A percentile compares a stretch with the other conserved stretches of the same genome.
Evolutionary conservation across 2,329 filamentous ascomycete species (phyloP).

Genomic region (Ceratocystis diversiconidia): DNA sequence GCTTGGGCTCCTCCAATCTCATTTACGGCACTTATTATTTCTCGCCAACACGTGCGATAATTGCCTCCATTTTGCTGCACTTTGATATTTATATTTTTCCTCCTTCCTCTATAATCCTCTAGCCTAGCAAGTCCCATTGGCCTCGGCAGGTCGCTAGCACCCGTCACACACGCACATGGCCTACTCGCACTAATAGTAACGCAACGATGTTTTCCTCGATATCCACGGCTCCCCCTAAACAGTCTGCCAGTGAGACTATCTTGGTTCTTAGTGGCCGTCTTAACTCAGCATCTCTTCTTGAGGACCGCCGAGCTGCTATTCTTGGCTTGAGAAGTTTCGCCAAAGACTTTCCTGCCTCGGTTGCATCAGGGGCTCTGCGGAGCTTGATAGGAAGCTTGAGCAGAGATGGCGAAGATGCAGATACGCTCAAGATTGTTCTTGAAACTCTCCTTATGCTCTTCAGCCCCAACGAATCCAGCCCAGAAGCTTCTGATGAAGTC

Average conservation of each 20-base stretch:
- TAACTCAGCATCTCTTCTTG: conserved; percentile 76
- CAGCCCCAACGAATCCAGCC: conserved; percentile 53
- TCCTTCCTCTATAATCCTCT: neutral
- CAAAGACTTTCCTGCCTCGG: conserved; percentile 89
- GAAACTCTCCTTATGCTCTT: conserved; percentile 95
- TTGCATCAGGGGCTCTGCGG: conserved; percentile 81
- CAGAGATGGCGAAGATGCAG: conserved; percentile 85
- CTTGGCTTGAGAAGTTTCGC: conserved; percentile 88
- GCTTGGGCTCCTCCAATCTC: conserved; percentile 21
- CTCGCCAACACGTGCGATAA: neutral
- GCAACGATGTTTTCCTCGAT: conserved; percentile 34
- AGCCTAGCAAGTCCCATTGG: neutral
- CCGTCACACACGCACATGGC: neutral
- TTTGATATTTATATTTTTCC: neutral
- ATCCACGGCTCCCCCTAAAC: conserved; percentile 69
- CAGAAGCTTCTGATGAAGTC: conserved; percentile 92
- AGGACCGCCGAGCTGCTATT: conserved; percentile 87
- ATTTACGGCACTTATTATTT: neutral
- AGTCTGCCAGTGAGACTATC: conserved; percentile 92
- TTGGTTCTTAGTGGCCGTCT: conserved; percentile 76
- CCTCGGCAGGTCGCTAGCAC: neutral
- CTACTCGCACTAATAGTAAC: conserved; percentile 33
- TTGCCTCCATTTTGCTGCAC: neutral
- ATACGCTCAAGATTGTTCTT: conserved; percentile 87
- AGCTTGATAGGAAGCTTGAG: conserved; percentile 73